These are phyloP conservation scores for Mycena amicta DNA, from an alignment of 768 basidiomycete species.

Conservation along the genomic window DNA sequence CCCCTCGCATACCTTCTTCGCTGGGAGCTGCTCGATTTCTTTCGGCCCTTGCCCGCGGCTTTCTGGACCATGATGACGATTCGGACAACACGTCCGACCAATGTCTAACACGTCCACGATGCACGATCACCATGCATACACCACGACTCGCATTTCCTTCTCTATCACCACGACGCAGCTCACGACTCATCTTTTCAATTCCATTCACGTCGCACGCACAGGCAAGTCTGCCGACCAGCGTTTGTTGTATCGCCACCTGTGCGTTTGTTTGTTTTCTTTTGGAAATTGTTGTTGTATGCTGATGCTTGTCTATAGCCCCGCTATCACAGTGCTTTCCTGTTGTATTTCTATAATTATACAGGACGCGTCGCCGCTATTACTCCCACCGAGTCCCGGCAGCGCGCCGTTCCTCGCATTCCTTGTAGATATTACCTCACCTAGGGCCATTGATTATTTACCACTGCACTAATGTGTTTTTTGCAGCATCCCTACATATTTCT, in stretches of 20 bases:
- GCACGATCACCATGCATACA: background rate
- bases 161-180: background rate
- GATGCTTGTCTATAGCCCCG: background rate
- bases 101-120: background rate
- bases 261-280: background rate
- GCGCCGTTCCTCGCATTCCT: no score
- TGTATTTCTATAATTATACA: slow-evolving; percentile 2
- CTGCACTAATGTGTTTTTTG: no score
- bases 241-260: slow-evolving; percentile 2
- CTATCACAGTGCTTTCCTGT: background rate
- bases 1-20: background rate
- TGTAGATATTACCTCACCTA: no score
- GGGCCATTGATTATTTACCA: no score
- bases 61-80: no score
- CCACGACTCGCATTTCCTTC: background rate
- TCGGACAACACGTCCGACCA: background rate
- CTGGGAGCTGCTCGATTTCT: background rate
- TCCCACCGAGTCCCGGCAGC: no score
- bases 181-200: background rate
- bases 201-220: background rate
- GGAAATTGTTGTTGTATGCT: background rate
- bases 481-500: no score
- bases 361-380: no score
- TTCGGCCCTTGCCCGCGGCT: background rate
- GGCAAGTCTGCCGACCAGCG: background rate